Evolutionary conservation across 495 filamentous ascomycete genomes (phyloP), one percentile per base, ranked within the genome.

Genomic region (Rhypophila decipiens): DNA sequence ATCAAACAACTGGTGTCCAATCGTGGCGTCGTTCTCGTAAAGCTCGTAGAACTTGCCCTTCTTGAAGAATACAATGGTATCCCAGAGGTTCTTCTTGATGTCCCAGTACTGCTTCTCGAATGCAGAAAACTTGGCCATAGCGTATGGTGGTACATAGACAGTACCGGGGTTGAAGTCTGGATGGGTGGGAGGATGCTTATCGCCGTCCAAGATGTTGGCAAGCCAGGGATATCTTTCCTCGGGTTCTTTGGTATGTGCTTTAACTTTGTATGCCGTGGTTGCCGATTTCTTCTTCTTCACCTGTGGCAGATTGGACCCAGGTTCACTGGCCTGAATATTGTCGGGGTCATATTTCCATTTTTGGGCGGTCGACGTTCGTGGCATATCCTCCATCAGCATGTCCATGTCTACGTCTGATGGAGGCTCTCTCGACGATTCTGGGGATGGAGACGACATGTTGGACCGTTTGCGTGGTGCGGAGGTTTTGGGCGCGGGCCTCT

Each of bases 21-120:
- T 88, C 0, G 91, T 96, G 12, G 93, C 93, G 71, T 99, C 93
- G 51, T 96, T 94, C 61, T 99, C 94, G 61, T 96, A 99, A 1
- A 99, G 76, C 61, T 99, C 93, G 64, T 95, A 99, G 68, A 99
- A 99, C 62, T 99, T 99, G 49, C 93, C 93, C 70, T 99, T 99
- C 68, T 96, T 97, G 76, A 99, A 99, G 70, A 99, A 99, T 12
- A 99, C 93, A 18, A 99, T 84, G 0, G 90, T 97, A 50, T 96
- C 88, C 87, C 87, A 96, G 53, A 91, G 87, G 42, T 95, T 96
- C 66, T 89, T 86, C 73, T 99, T 99, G 65, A 99, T 97, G 58
- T 96, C 90, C 93, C 93, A 99, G 66, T 97, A 99, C 56, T 99
- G 93, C 64, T 89, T 93, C 69, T 99, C 93, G 50, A 99, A 99